Percentiles rank a stretch among this genome's conserved stretches.
Conservation (phyloP, 176 grass and related monocot genomes). For the Elymus sibiricus region DNA sequence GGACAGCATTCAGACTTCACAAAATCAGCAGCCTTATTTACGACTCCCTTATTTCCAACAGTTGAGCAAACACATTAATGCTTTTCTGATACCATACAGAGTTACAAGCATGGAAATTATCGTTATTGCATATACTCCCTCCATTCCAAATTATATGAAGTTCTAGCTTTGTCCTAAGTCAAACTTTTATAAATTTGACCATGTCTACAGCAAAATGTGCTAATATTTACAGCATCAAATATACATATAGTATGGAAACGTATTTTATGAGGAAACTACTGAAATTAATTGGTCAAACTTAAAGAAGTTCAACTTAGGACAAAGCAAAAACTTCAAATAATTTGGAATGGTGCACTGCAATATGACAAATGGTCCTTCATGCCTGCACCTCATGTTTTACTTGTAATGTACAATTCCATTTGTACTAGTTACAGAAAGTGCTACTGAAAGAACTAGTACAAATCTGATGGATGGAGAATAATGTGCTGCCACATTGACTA, state of each 20-base stretch:
- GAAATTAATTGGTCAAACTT: too few relatives aligned
- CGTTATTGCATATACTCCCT: neutral
- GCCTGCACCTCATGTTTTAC: neutral
- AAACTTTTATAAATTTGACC: neutral
- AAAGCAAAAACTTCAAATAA: too few relatives aligned
- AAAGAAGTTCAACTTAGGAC: too few relatives aligned
- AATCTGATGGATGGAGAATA: neutral
- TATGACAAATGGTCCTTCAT: neutral
- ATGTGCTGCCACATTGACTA: constrained; percentile 6
- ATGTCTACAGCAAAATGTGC: neutral
- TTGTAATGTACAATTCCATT: constrained; percentile 5
- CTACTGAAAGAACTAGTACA: neutral
- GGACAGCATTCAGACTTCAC: neutral
- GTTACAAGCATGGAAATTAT: neutral
- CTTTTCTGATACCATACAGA: neutral
- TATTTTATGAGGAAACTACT: too few relatives aligned
- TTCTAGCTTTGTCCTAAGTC: neutral
- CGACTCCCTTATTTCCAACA: neutral
- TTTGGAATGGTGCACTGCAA: neutral
- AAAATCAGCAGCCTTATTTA: neutral
- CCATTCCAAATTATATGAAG: neutral
- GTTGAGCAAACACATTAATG: neutral
- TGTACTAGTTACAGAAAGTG: neutral
- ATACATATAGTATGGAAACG: too few relatives aligned
- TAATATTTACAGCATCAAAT: too few relatives aligned